Evolutionary conservation across 306 rosid species (phyloP), one percentile per base, ranked within the genome.

Genomic region (Lathyrus oleraceus): DNA sequence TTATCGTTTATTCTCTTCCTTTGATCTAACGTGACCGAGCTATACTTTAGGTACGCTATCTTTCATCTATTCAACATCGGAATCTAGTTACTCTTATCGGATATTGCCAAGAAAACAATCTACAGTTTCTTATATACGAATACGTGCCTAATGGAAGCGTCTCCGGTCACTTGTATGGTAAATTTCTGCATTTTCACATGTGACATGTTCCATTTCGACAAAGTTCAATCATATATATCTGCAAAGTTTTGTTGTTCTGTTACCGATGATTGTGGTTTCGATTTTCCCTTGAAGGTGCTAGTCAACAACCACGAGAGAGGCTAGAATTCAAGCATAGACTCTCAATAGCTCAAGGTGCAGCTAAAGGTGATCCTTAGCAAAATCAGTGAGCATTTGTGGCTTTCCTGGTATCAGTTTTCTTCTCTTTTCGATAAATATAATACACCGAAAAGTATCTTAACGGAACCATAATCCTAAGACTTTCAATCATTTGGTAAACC

Each of bases 301-400:
- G 76, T 62, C 89, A 81, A 64, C 88, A 81, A 74, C 76, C 85
- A 0, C 85, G 49, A 28, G 86, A 89, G 84, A 88, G 69, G 91
- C 91, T 92, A 70, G 98, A 92, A 74, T 92, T 92, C 96, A 86
- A 88, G 91, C 82, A 66, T 69, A 87, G 96, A 63, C 96, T 92
- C 78, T 43, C 87, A 69, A 88, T 92, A 81, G 98, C 98, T 82
- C 89, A 79, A 74, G 93, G 88, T 83, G 98, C 96, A 74, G 98
- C 98, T 86, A 92, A 86, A 92, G 98, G 98, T 92, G 96, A 92
- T 89, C 92, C 87, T 85, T 87, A 88, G 95, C 88, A 83, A 92
- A 92, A 88, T 88, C 98, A 89, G 95, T 92, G 98, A 92, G 96
- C 98, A 86, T 92, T 89, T 87, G 89, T 92, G 90, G 96, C 90